A percentile compares a stretch with the other conserved stretches of the same genome.
These are phyloP conservation scores for Lentinula raphanica DNA, from an alignment of 768 basidiomycete species.

Conservation along the genomic window DNA sequence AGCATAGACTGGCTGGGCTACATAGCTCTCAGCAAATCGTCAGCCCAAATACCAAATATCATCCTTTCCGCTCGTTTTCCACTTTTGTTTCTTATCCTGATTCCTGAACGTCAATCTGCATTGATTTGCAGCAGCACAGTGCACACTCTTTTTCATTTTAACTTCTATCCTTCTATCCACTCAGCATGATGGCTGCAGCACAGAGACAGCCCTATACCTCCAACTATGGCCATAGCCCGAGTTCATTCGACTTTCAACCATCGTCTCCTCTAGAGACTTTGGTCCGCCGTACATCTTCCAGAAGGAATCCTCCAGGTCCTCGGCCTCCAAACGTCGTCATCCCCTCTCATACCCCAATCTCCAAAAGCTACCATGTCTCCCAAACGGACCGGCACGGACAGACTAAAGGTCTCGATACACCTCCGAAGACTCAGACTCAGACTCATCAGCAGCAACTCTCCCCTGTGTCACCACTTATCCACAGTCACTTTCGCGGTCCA, in stretches of 20 bases:
- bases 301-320: constrained; percentile 1
- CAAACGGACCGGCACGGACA: neutral
- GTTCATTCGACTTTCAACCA: constrained; percentile 16
- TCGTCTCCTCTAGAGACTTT: constrained; percentile 48
- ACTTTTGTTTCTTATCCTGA: neutral
- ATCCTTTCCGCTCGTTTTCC: neutral
- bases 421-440: neutral
- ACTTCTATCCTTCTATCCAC: neutral
- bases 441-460: constrained; percentile 2
- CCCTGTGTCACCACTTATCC: constrained; percentile 44
- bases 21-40: neutral
- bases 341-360: neutral
- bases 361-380: neutral
- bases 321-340: neutral
- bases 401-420: neutral
- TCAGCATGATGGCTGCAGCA: constrained; percentile 17
- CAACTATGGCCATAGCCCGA: neutral
- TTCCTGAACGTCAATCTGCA: neutral
- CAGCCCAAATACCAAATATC: neutral
- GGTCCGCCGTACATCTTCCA: constrained; percentile 39
- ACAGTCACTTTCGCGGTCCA: constrained; percentile 37
- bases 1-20: neutral
- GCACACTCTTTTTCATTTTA: neutral
- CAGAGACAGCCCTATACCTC: constrained; percentile 1
- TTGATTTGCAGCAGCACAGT: too few species aligned